Evolutionary conservation across 768 basidiomycete species (phyloP).

Genomic region (Termitomyces sp.): DNA sequence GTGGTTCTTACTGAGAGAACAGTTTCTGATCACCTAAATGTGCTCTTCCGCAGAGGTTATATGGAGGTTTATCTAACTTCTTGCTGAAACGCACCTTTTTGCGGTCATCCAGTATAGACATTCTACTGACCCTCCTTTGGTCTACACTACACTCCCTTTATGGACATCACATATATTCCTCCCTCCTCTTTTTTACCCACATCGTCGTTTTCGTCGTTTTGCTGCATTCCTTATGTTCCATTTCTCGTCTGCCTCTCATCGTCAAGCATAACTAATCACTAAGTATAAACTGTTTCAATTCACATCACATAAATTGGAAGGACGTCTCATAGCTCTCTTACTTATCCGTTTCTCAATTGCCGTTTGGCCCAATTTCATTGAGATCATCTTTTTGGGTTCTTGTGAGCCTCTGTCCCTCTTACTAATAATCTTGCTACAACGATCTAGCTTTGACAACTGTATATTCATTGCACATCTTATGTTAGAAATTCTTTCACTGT

Average conservation of each 20-base stretch:
- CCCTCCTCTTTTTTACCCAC: constrained; percentile 19
- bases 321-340: not conserved
- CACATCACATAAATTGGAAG: not conserved
- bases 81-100: constrained; percentile 3
- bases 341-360: not conserved
- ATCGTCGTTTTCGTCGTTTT: constrained; percentile 40
- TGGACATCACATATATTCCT: constrained; percentile 16
- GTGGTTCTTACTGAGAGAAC: not conserved
- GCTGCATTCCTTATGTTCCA: constrained; percentile 27
- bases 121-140: constrained; percentile 12
- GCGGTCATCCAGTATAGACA: constrained; percentile 11
- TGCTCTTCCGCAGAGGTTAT: not conserved
- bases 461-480: not conserved
- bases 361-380: not conserved
- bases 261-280: constrained; percentile 16
- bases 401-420: not conserved
- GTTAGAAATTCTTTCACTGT: not conserved
- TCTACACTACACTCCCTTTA: constrained; percentile 17
- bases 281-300: constrained; percentile 16
- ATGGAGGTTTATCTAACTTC: not conserved
- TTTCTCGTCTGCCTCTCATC: constrained; percentile 14
- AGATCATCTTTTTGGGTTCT: not conserved
- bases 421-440: not conserved
- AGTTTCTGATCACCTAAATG: constrained; percentile 1
- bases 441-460: not conserved